These are phyloP conservation scores for Gliomastix tumulicola DNA, from an alignment of 2,329 filamentous ascomycete genomes.

Conservation along the genomic window DNA sequence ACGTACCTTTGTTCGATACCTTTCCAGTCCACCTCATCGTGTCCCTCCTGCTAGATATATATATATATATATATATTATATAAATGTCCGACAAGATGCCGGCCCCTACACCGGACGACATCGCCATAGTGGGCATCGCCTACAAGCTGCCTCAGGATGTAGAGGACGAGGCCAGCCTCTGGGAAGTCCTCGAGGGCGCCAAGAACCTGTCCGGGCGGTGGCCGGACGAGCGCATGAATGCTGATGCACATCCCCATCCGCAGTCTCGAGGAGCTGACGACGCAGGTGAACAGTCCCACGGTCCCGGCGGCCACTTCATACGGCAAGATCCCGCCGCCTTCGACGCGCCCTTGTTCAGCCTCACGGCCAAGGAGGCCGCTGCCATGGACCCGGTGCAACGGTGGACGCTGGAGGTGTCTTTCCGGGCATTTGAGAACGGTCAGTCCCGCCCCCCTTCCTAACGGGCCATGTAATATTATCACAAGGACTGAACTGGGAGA, in stretches of 20 bases:
- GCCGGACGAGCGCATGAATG: conserved; percentile 20
- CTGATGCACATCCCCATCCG: conserved; percentile 14
- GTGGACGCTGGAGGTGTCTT: conserved; percentile 22
- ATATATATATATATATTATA: too few species aligned
- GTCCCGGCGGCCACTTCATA: conserved; percentile 19
- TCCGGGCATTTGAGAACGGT: conserved; percentile 28
- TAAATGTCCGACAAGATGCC: too few species aligned
- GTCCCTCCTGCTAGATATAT: neutral
- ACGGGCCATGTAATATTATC: neutral
- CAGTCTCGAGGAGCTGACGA: conserved; percentile 2
- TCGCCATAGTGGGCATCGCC: conserved; percentile 27
- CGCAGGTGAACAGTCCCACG: conserved; percentile 10
- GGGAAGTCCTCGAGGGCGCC: conserved; percentile 20
- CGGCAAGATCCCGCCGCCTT: conserved; percentile 22
- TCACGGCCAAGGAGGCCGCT: conserved; percentile 13
- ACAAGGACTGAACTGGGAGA: neutral
- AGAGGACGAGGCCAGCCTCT: conserved; percentile 20
- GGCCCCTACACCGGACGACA: conserved; percentile 5
- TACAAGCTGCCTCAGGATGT: conserved; percentile 27
- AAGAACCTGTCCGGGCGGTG: conserved; percentile 21
- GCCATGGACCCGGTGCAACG: conserved; percentile 28
- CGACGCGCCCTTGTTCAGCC: conserved; percentile 30
- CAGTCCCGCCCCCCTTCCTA: neutral
- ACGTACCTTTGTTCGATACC: too few species aligned
- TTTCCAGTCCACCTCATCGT: too few species aligned